Percentiles rank a stretch among this genome's conserved stretches.
Evolutionary conservation across 1,284 basidiomycete genomes (phyloP).

Genomic region (Cystobasidium sp.): DNA sequence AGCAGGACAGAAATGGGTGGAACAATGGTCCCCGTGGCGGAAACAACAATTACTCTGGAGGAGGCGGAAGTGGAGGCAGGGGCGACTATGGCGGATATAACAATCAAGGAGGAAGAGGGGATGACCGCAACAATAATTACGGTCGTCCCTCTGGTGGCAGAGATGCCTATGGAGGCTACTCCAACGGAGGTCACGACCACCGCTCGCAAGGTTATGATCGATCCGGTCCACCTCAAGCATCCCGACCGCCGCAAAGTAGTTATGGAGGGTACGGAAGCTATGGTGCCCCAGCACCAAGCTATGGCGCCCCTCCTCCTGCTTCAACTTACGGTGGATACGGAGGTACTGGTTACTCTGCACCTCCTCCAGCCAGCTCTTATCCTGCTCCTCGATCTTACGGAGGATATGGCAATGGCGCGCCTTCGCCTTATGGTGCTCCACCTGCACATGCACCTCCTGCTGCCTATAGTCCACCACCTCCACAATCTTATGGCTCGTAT

Average conservation of each 20-base stretch:
- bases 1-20: constrained; percentile 2
- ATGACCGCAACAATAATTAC: neutral
- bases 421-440: constrained; percentile 3
- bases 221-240: neutral
- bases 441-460: neutral
- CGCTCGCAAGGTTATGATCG: constrained; percentile 24
- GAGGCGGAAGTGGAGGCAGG: neutral
- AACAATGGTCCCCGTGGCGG: neutral
- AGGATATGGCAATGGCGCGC: constrained; percentile 21
- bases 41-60: constrained; percentile 16
- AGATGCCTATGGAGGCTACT: constrained; percentile 26
- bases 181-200: constrained; percentile 4
- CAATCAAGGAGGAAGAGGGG: constrained; percentile 8
- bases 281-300: neutral
- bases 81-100: constrained; percentile 21
- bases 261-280: constrained; percentile 27
- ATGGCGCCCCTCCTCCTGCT: constrained; percentile 9
- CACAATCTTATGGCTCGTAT: constrained; percentile 28
- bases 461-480: neutral
- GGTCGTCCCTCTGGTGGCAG: neutral
- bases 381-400: constrained; percentile 23
- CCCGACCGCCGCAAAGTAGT: constrained; percentile 21
- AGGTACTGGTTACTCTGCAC: constrained; percentile 36
- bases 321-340: constrained; percentile 44
- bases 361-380: constrained; percentile 3